A percentile compares a stretch with the other conserved stretches of the same genome.
These are phyloP conservation scores for Fusarium denticulatum DNA, from an alignment of 2,329 filamentous ascomycete species.

Conservation along the genomic window DNA sequence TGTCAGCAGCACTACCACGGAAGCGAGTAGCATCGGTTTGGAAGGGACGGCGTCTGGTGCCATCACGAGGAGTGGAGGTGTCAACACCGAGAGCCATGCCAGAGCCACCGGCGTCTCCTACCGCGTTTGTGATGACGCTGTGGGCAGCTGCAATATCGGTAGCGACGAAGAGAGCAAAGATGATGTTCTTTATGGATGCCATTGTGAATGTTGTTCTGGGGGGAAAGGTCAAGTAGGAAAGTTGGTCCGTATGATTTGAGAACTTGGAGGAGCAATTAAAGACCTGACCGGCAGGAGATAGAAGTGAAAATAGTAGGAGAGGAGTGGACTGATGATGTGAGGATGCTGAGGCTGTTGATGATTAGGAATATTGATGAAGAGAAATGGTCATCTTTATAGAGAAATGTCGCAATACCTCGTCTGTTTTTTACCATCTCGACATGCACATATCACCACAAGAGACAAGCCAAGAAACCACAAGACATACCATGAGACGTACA, in stretches of 20 bases:
- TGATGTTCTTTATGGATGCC: constrained; percentile 10
- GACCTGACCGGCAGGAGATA: constrained; percentile 15
- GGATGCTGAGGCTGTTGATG: background rate
- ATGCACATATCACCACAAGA: background rate
- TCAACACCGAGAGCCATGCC: constrained; percentile 64
- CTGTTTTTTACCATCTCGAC: rapidly evolving
- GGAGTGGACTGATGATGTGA: rapidly evolving
- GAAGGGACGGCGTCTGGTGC: constrained; percentile 68
- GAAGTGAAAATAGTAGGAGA: background rate
- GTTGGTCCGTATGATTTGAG: background rate
- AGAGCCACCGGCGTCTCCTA: constrained; percentile 66
- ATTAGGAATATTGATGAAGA: background rate
- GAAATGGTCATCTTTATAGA: background rate
- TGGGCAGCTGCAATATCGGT: background rate
- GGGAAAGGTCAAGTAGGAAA: too few species aligned
- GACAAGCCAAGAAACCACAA: background rate
- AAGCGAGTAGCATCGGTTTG: constrained; percentile 65
- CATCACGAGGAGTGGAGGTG: constrained; percentile 68
- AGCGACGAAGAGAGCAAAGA: constrained; percentile 2
- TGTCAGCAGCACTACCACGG: background rate
- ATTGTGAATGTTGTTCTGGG: background rate
- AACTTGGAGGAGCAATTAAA: background rate
- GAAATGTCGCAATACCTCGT: background rate
- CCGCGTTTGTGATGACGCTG: constrained; percentile 44
- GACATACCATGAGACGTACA: background rate